phyloP scores from a whole-genome alignment of 208 protist genomes.

The Trypanosoma grayi region DNA sequence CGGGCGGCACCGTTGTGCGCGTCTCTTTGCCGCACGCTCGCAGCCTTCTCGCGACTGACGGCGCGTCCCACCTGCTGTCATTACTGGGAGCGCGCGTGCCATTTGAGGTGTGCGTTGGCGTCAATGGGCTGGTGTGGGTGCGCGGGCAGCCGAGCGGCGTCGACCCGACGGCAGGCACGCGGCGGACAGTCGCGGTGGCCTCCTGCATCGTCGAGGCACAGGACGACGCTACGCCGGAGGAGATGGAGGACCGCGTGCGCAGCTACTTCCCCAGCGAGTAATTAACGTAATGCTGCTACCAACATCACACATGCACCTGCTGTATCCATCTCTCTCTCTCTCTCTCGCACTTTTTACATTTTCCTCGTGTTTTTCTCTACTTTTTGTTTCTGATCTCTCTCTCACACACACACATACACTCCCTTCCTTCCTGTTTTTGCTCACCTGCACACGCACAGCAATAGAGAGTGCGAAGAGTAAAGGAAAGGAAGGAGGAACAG shows the following conservation, averaged over 20 bases:
- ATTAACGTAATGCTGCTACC: neutral
- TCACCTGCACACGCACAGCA: neutral
- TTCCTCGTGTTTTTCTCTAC: constrained; percentile 1
- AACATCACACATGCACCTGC: neutral
- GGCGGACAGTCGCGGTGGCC: constrained; percentile 69
- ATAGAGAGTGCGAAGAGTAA: neutral
- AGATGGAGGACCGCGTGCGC: constrained; percentile 72
- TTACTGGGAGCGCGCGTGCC: constrained; percentile 56
- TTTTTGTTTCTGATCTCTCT: neutral
- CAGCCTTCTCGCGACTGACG: constrained; percentile 45
- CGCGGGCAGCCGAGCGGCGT: constrained; percentile 42
- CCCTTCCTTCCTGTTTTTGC: neutral
- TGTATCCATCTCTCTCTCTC: neutral
- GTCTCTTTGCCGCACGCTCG: constrained; percentile 65
- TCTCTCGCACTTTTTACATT: neutral
- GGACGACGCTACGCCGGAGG: constrained; percentile 53
- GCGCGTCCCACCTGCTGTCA: constrained; percentile 57
- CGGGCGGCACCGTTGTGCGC: constrained; percentile 61
- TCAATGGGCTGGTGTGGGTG: constrained; percentile 86
- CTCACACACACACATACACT: neutral
- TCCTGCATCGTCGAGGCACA: constrained; percentile 75
- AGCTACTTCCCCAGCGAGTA: constrained; percentile 53
- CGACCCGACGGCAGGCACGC: constrained; percentile 41
- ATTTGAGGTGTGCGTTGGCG: constrained; percentile 74
- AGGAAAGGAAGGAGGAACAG: neutral